Evolutionary conservation across 2,329 filamentous ascomycete species (phyloP).

Genomic region (Fusarium multiceps): DNA sequence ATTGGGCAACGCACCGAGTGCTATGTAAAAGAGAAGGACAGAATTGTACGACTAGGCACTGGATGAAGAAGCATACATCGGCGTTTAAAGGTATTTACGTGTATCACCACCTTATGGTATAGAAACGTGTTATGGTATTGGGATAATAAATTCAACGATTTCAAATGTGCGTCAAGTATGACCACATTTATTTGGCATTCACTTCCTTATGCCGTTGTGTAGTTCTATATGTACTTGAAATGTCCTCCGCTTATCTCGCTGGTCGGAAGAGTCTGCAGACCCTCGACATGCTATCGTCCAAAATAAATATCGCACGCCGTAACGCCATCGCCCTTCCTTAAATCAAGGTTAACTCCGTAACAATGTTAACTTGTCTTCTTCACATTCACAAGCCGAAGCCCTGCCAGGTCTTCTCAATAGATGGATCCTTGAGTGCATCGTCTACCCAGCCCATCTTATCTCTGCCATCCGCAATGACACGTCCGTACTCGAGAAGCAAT

Average conservation of each 20-base stretch:
- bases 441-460: slow-evolving; percentile 67
- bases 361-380: background rate
- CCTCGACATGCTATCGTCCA: slow-evolving; percentile 26
- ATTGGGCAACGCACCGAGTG: slow-evolving; percentile 19
- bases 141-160: slow-evolving; percentile 26
- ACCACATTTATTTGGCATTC: slow-evolving; percentile 13
- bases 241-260: slow-evolving; percentile 12
- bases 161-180: slow-evolving; percentile 20
- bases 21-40: background rate
- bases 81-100: slow-evolving; percentile 12
- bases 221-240: slow-evolving; percentile 32
- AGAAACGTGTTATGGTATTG: slow-evolving; percentile 15
- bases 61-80: background rate
- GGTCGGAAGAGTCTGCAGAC: slow-evolving; percentile 19
- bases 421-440: slow-evolving; percentile 56
- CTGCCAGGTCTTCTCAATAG: slow-evolving; percentile 48
- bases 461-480: slow-evolving; percentile 63
- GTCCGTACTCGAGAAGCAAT: slow-evolving; percentile 72
- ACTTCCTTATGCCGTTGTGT: slow-evolving; percentile 13
- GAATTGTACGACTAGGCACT: background rate
- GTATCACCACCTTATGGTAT: slow-evolving; percentile 1
- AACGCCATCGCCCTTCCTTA: slow-evolving; percentile 39
- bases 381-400: slow-evolving; percentile 39
- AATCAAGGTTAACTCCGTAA: slow-evolving; percentile 37
- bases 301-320: slow-evolving; percentile 21